Evolutionary conservation across 176 grass and related monocot species (phyloP), one percentile per base, ranked within the genome.

Genomic region (Bromus sterilis): DNA sequence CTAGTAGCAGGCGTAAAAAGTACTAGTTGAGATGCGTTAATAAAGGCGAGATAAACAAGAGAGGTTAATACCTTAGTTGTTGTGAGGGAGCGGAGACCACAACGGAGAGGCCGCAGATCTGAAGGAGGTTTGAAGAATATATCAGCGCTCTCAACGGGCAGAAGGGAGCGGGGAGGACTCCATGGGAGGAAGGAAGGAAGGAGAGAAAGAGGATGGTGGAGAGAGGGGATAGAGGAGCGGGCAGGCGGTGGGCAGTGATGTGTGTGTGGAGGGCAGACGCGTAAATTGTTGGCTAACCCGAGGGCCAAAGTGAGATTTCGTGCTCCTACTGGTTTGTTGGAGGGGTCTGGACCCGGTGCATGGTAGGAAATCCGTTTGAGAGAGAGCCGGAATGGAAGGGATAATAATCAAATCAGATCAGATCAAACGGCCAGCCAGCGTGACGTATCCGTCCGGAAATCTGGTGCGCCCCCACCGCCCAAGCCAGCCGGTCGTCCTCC

Each of bases 181-280:
- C 80, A 86, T 76, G 64, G 41, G 16, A 61, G 68, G 71, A 9
- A 36, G 60, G 31, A 4, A 9, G 4, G 30, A 65, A 85, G 42
- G 33, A 67, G 57, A 78, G 64, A 36, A 44, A 88, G 56, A 78
- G 60, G 36, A 20, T 56, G 48, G 40, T 20, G 10, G 60, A 80
- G 84, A 60, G 58, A 44, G 56, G 7, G 41, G 76, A 48, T 28
- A 56, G 77, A 55, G 84, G 74, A 74, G 62, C 81, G 91, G 87
- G 84, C 87, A 93, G 86, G 81, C 84, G 84, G 87, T 85, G 76
- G 67, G 51, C 73, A 82, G 11, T 71, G 78, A 80, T 37, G 40
- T 37, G 18, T 21, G 68, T 16, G 39, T 25, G 69, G 44, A 78
- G 87, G 87, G 48, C 69, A 71, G 21, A 25, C 11, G 4, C 42